Evolutionary conservation across 2,329 filamentous ascomycete species (phyloP).

Genomic region (Nemania sp.): DNA sequence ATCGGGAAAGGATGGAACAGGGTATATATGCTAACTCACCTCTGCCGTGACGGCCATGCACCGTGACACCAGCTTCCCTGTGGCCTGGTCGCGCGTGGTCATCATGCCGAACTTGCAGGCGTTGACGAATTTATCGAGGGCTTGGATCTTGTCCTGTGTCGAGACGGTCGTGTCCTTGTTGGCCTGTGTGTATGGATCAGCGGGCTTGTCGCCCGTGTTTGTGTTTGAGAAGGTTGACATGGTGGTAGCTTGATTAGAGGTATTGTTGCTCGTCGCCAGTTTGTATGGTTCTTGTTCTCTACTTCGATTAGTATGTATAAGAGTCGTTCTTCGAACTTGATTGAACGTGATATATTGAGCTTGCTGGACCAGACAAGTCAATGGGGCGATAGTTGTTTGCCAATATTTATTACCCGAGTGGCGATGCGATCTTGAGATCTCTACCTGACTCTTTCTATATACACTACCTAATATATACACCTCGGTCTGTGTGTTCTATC

Average conservation of each 20-base stretch:
- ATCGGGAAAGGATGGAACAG: neutral
- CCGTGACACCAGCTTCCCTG: slow-evolving; percentile 78
- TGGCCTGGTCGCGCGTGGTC: slow-evolving; percentile 77
- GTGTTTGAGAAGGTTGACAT: slow-evolving; percentile 69
- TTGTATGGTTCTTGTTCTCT: neutral
- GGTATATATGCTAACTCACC: slow-evolving; percentile 58
- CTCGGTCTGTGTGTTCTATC: neutral
- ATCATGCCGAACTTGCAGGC: slow-evolving; percentile 88
- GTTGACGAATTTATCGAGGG: slow-evolving; percentile 76
- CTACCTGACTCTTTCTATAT: neutral
- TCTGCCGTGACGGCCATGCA: slow-evolving; percentile 88
- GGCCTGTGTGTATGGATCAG: slow-evolving; percentile 81
- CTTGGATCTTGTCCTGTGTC: slow-evolving; percentile 80
- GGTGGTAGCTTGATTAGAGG: slow-evolving; percentile 41
- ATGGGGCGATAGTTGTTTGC: too few relatives aligned
- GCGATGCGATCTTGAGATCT: too few relatives aligned
- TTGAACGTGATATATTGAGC: too few relatives aligned
- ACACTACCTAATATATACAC: neutral
- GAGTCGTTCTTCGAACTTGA: too few relatives aligned
- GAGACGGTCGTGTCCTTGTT: slow-evolving; percentile 74
- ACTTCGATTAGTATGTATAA: neutral
- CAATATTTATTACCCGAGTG: neutral
- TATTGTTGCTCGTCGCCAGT: neutral
- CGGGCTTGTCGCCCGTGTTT: slow-evolving; percentile 70
- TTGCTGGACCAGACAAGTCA: too few relatives aligned